Conservation (phyloP, 805 yeast species). For the Ogataea methylovora region DNA sequence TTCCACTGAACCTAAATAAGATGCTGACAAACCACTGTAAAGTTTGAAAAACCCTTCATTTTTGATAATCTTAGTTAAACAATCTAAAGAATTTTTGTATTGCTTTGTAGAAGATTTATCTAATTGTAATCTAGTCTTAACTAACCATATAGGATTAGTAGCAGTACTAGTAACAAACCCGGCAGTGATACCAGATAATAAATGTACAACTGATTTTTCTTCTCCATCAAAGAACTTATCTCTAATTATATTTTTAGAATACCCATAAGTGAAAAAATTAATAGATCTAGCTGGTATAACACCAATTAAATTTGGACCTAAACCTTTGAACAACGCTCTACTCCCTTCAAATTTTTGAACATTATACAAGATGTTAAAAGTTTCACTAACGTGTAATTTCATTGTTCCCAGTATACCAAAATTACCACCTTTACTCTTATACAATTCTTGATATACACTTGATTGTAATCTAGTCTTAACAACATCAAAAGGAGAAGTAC, state of each 20-base stretch:
- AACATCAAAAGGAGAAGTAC: slow-evolving; percentile 92
- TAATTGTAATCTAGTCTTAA: slow-evolving; percentile 88
- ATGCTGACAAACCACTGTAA: slow-evolving; percentile 88
- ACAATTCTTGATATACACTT: slow-evolving; percentile 62
- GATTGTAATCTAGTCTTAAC: slow-evolving; percentile 94
- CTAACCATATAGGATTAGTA: slow-evolving; percentile 96
- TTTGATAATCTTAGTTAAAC: slow-evolving; percentile 58
- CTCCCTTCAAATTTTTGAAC: slow-evolving; percentile 76
- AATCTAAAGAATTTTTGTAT: slow-evolving; percentile 82
- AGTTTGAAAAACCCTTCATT: slow-evolving; percentile 77
- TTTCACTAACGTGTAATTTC: slow-evolving; percentile 72
- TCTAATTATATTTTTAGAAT: slow-evolving; percentile 74
- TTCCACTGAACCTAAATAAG: slow-evolving; percentile 89
- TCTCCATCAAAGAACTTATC: slow-evolving; percentile 59
- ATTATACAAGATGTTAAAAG: slow-evolving; percentile 59
- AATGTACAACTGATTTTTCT: slow-evolving; percentile 80
- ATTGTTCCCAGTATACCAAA: slow-evolving; percentile 22
- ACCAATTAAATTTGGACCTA: slow-evolving; percentile 95
- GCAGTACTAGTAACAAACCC: slow-evolving; percentile 94
- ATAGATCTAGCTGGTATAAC: slow-evolving; percentile 97
- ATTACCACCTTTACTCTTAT: slow-evolving; percentile 29
- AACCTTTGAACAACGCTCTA: slow-evolving; percentile 82
- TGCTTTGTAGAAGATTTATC: slow-evolving; percentile 60
- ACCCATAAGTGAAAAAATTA: slow-evolving; percentile 93
- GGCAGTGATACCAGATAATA: slow-evolving; percentile 81